Percentiles rank a stretch among this genome's conserved stretches.
These are phyloP conservation scores for Huntiella omanensis DNA, from an alignment of 2,329 filamentous ascomycete species.

Conservation along the genomic window DNA sequence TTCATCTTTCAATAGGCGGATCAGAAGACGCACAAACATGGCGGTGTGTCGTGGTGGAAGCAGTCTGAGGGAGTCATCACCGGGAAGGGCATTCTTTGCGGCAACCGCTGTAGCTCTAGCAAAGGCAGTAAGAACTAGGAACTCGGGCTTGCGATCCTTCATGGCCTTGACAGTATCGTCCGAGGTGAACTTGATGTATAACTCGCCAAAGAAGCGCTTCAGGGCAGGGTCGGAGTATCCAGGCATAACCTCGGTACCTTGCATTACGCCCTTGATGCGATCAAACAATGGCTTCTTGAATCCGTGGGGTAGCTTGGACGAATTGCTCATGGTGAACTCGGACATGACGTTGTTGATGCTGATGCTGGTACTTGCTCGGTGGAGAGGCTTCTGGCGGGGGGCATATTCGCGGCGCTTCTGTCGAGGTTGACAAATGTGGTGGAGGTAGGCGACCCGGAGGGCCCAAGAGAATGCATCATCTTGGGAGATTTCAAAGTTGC, in stretches of 20 bases:
- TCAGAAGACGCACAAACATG: slow-evolving; percentile 76
- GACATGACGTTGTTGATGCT: slow-evolving; percentile 33
- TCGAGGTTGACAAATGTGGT: slow-evolving; percentile 83
- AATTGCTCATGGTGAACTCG: slow-evolving; percentile 12
- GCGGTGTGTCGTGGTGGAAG: slow-evolving; percentile 90
- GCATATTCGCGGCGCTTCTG: slow-evolving; percentile 76
- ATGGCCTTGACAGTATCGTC: slow-evolving; percentile 74
- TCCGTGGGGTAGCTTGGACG: slow-evolving; percentile 37
- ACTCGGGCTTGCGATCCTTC: slow-evolving; percentile 84
- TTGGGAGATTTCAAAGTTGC: slow-evolving; percentile 31
- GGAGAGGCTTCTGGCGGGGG: slow-evolving; percentile 29
- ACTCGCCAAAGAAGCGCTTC: slow-evolving; percentile 85
- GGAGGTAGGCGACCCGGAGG: slow-evolving; percentile 74
- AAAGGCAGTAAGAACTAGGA: slow-evolving; percentile 89
- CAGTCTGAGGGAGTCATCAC: slow-evolving; percentile 77
- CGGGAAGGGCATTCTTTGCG: slow-evolving; percentile 52
- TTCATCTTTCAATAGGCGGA: slow-evolving; percentile 60
- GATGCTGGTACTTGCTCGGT: slow-evolving; percentile 50
- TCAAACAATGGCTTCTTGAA: slow-evolving; percentile 40
- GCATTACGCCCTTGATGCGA: slow-evolving; percentile 61
- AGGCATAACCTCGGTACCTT: slow-evolving; percentile 63
- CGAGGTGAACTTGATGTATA: slow-evolving; percentile 84
- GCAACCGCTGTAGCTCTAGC: slow-evolving; percentile 76
- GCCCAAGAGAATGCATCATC: slow-evolving; percentile 86
- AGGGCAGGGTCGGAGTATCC: slow-evolving; percentile 83